Conservation (phyloP, 768 basidiomycete species). For the Tulasnella sp. region DNA sequence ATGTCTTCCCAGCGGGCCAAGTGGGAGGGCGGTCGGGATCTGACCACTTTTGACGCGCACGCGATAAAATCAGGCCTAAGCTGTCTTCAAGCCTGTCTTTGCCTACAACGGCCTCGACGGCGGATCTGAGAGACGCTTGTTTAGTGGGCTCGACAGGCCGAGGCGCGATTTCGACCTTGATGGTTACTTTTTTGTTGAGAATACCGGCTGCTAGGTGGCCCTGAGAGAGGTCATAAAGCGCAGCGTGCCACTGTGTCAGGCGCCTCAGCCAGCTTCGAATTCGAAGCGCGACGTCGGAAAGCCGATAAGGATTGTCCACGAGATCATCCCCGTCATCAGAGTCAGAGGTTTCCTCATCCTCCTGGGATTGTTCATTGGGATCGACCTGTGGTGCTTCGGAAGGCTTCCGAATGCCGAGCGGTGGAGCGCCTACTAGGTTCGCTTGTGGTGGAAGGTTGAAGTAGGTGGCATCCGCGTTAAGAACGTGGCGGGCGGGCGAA, state of each 20-base stretch:
- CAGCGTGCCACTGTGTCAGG: neutral
- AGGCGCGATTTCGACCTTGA: neutral
- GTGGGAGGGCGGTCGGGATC: neutral
- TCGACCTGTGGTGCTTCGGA: neutral
- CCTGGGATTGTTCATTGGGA: neutral
- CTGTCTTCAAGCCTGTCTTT: neutral
- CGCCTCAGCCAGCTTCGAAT: neutral
- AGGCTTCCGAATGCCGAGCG: neutral
- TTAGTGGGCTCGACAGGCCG: neutral
- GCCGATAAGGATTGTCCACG: neutral
- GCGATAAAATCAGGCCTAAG: neutral
- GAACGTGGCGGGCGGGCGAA: no score
- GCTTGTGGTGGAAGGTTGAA: neutral
- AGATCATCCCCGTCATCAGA: neutral
- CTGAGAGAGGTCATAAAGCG: neutral
- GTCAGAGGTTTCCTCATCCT: neutral
- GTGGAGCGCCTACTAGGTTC: no score
- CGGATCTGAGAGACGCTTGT: neutral
- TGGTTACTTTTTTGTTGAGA: neutral
- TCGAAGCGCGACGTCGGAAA: neutral
- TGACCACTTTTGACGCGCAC: neutral
- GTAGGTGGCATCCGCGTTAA: no score
- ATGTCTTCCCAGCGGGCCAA: neutral
- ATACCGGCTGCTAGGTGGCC: neutral
- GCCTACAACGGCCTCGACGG: neutral